Evolutionary conservation across 2,329 filamentous ascomycete species (phyloP).

Genomic region (Botrytis elliptica): DNA sequence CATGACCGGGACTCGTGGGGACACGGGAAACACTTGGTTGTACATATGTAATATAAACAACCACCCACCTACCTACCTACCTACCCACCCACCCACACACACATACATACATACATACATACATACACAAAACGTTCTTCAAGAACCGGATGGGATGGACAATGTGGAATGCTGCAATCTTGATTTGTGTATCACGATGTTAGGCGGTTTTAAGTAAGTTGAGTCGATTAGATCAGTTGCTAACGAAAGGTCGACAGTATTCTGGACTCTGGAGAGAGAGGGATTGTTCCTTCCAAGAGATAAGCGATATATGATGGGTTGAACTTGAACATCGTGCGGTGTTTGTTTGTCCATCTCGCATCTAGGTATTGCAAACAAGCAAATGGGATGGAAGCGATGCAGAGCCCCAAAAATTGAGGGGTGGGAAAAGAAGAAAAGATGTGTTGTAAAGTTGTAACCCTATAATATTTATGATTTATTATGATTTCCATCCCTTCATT

Average conservation of each 20-base stretch:
- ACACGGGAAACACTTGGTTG: conserved; percentile 13
- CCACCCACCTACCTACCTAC: not conserved
- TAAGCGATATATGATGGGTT: not conserved
- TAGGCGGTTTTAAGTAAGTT: not conserved
- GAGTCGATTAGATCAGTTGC: not conserved
- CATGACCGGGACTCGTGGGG: conserved; percentile 17
- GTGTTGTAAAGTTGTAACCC: conserved; percentile 10
- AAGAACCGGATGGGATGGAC: not conserved
- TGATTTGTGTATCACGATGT: not conserved
- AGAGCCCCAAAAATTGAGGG: conserved; percentile 12
- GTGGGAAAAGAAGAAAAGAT: not conserved
- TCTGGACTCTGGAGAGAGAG: no score
- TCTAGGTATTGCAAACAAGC: not conserved
- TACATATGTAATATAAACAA: conserved; percentile 1
- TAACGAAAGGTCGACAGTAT: not conserved
- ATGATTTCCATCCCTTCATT: not conserved
- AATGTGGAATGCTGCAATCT: not conserved
- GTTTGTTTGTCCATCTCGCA: not conserved
- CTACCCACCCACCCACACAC: not conserved
- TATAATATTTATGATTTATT: not conserved
- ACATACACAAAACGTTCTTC: not conserved
- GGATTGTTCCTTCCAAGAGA: not conserved
- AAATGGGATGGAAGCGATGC: not conserved
- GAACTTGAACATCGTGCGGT: not conserved
- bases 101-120: not conserved